Base-by-base conservation (phyloP, 2,329 filamentous ascomycete species). In the Zopfia rhizophila region DNA sequence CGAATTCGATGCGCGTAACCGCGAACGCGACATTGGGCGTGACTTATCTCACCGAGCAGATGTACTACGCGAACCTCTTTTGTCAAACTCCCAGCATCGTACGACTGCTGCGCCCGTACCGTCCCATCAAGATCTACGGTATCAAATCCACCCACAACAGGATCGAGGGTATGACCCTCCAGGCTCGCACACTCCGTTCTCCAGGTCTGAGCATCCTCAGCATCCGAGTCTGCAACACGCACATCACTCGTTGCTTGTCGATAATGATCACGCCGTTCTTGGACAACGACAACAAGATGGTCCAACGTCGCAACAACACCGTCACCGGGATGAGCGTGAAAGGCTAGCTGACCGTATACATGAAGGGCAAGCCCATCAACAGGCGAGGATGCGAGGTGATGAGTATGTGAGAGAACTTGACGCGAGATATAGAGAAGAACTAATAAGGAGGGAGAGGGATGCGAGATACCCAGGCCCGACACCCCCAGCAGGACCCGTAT, bases 101-200 rank as follows among this genome's bases (percentile, higher is more conserved):
- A 21, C 36, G 11, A 50, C 42, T 4, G 55, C 48, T 14, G 54
- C 47, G 13, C 48, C 51, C 7, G n/a, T n/a, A n/a, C 55, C 58
- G 4, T 42, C 58, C 12, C 63, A 62, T 14, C 65, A 68, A 30
- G 66, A 69, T 23, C n/a, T n/a, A n/a, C 61, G 66, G 14, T 69
- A 66, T 33, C 56, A 58, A 30, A 42, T 61, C 31, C 37, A 17
- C 27, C 49, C 48, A 6, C 66, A 58, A 38, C 60, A 58, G 19
- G 65, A 69, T 25, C 62, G 66, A 7, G 49, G 41, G 0, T 69
- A 64, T 30, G 23, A 60, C 13, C 46, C 57, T 11, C 68, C 64
- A 33, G 61, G 67, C 25, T 66, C 68, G 7, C 68, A 69, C 22
- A 71, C 68, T n/a, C 68, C 67, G 5, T 51, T 67, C 1, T 61